Percentiles rank a stretch among this genome's conserved stretches.
phyloP scores from a whole-genome alignment of 331 rosid genomes.

The Malus hybrid region DNA sequence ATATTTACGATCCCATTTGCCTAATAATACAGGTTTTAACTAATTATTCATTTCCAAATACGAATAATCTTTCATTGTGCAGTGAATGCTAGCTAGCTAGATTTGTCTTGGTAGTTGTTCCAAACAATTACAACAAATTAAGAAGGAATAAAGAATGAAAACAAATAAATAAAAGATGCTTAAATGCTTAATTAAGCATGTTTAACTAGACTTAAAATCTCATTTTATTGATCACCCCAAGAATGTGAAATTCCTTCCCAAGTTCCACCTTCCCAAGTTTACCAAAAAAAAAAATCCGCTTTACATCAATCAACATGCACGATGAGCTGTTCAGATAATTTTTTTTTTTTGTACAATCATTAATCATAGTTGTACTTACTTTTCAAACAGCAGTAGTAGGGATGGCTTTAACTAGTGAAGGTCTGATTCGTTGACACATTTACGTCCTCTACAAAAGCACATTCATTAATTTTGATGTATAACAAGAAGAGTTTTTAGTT shows the following conservation, averaged over 20 bases:
- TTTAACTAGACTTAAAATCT: neutral
- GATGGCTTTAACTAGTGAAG: no score
- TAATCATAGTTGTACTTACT: neutral
- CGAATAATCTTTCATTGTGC: neutral
- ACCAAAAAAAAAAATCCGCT: neutral
- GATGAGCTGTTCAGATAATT: neutral
- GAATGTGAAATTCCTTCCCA: neutral
- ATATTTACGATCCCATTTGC: neutral
- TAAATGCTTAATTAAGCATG: neutral
- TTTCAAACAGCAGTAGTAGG: neutral
- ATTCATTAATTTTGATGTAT: neutral
- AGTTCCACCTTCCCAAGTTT: neutral
- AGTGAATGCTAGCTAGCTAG: neutral
- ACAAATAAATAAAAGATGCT: neutral
- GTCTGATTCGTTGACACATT: neutral
- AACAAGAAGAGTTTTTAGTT: no score
- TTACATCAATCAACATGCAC: neutral
- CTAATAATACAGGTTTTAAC: neutral
- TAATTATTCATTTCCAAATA: neutral
- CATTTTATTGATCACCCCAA: neutral
- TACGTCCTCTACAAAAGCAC: slow-evolving; percentile 1
- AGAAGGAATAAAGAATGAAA: no score
- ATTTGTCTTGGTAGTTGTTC: slow-evolving; percentile 4
- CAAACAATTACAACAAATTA: neutral
- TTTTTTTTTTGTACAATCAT: neutral